Evolutionary conservation across 768 basidiomycete species (phyloP), one percentile per base, ranked within the genome.

Genomic region (Tubosaeta sp.): DNA sequence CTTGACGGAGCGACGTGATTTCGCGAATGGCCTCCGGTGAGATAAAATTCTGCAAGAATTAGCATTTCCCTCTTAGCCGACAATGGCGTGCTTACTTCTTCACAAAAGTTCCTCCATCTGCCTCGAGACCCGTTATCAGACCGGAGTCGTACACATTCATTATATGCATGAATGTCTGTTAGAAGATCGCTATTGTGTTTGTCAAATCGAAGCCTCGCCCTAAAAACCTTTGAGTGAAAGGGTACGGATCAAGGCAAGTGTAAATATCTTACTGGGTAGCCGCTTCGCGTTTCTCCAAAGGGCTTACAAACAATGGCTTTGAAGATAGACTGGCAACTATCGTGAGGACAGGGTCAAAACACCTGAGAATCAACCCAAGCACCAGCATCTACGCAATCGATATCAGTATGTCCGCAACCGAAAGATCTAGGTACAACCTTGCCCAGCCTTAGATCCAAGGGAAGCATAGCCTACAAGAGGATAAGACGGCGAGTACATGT

Each of bases 211-310:
- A 75, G 74, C 51, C 86, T 80, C 9, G 92, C 91, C 59, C 91
- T 95, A 63, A 14, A 34, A 49, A 32, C 49, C 1, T 38, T 31
- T 41, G 22, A 6, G 13, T 48, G 31, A 59, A 49, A 34, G 35
- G 34, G n/a, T 22, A 41, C 22, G 9, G 26, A 12, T 31, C 44
- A 14, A 33, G 19, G 22, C 16, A n/a, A 5, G 53, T 22, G 13
- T 47, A 31, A 48, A 46, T 5, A 29, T 56, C 80, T 51, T 63
- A 92, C 91, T 74, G 75, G 25, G 76, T 78, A 1, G 88, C 85
- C 59, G 91, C 90, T 14, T 95, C 88, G 5, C 91, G 78, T 65
- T 86, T 86, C 27, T 95, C 92, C 67, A 88, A 76, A 0, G 93
- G 91, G 54, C 71, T 89, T 12, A 83, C 58, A 70, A 97, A 97